Base-by-base conservation (phyloP, 805 yeast genomes). In the Nakazawaea siamensis region DNA sequence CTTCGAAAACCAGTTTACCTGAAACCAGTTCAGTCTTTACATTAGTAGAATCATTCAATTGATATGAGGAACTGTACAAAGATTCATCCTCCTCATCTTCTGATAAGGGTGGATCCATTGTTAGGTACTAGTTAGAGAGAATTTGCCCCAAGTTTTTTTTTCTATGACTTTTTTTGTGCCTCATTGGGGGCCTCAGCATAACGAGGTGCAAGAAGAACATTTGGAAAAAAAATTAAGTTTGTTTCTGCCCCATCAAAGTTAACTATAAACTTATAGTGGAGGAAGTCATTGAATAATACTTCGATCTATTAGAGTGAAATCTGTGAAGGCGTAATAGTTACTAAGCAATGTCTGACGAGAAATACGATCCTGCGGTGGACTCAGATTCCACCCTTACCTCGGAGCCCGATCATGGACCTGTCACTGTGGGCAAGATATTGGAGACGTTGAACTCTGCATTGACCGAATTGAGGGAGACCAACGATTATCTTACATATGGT, bases 401-500 rank as follows among this genome's bases (percentile, higher is more conserved):
- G 27, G 27, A 24, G 6, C 31, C 21, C 12, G 33, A 24, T 16
- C 18, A 17, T 10, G n/a, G n/a, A 7, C 27, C 29, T n/a, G 9
- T 25, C 17, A 7, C 29, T 23, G 29, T 27, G 7, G 35, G 16
- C 15, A 37, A 32, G 24, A 29, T 37, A 16, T 12, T 37, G 5
- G 37, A 33, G 24, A 13, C 17, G 4, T 33, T 37, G 31, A 29
- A 32, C 14, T 13, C 25, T 6, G 36, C 40, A 11, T 33, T 37
- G 24, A 34, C 20, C 17, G 40, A 37, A 24, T 33, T 50, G 19
- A 29, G 25, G 24, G 69, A 68, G 31, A 55, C 75, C 6, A 58
- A 67, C 7, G 94, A 84, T 54, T 83, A 61, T 49, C 53, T 84
- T 17, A 68, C 86, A 4, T 83, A 76, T 48, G 71, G 83, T n/a